Evolutionary conservation across 441 rosid species (phyloP).

Genomic region (Populus hybrid): DNA sequence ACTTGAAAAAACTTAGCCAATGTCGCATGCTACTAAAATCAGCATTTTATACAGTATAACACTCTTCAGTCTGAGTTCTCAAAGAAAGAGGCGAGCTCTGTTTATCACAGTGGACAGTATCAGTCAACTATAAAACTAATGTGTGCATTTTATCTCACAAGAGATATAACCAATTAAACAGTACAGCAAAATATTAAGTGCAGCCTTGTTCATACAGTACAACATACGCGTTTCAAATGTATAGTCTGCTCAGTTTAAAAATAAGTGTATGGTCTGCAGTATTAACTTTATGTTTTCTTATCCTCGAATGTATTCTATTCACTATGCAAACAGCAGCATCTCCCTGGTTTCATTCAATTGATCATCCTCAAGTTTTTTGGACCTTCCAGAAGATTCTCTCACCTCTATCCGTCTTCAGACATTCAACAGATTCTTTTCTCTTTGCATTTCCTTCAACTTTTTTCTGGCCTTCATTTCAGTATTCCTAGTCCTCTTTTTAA

Average conservation of each 20-base stretch:
- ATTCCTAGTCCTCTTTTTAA: neutral
- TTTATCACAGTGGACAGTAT: neutral
- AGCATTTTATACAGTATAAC: neutral
- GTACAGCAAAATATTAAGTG: neutral
- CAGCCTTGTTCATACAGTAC: neutral
- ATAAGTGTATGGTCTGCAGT: neutral
- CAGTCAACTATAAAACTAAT: neutral
- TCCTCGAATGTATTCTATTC: neutral
- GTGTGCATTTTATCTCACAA: neutral
- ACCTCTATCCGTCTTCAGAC: neutral
- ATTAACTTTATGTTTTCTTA: neutral
- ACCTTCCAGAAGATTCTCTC: neutral
- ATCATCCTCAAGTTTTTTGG: neutral
- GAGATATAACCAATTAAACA: neutral
- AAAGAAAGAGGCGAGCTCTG: neutral
- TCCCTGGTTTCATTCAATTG: neutral
- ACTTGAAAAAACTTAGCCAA: constrained; percentile 3
- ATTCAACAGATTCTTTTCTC: neutral
- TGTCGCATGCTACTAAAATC: neutral
- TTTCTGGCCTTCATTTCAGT: neutral
- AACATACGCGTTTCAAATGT: neutral
- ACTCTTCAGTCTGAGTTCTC: neutral
- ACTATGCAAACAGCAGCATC: neutral
- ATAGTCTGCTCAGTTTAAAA: neutral
- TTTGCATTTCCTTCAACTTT: neutral